A percentile compares a stretch with the other conserved stretches of the same genome.
Conservation (phyloP, 495 filamentous ascomycete species). For the Aspergillus indologenus region DNA sequence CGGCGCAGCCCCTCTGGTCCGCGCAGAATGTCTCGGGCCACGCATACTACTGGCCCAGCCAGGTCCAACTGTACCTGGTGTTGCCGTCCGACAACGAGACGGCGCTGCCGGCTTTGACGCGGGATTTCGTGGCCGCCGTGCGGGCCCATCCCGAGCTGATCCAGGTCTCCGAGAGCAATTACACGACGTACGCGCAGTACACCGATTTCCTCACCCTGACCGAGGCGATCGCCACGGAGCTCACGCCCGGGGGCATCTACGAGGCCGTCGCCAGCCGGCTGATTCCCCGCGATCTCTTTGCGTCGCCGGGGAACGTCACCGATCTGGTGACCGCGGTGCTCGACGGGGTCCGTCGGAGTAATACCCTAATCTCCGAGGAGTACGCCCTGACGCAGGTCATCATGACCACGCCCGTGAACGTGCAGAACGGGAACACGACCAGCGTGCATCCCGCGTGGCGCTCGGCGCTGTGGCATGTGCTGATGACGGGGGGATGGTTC, state of each 20-base stretch:
- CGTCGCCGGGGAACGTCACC: conserved; percentile 14
- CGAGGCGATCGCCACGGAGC: conserved; percentile 8
- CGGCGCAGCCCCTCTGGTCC: conserved; percentile 17
- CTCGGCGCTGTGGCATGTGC: conserved; percentile 21
- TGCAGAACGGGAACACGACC: conserved; percentile 7
- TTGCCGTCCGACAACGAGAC: conserved; percentile 17
- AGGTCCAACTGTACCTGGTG: conserved; percentile 13
- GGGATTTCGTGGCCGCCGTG: conserved; percentile 8
- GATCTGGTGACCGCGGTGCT: conserved; percentile 13
- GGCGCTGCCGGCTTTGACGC: conserved; percentile 16
- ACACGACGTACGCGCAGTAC: conserved; percentile 16
- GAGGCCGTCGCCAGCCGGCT: conserved; percentile 22
- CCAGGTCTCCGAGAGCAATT: conserved; percentile 7
- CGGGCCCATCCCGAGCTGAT: conserved; percentile 9
- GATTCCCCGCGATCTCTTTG: conserved; percentile 22
- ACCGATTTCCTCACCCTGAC: conserved; percentile 15
- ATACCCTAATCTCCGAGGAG: conserved; percentile 7
- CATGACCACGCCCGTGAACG: conserved; percentile 18
- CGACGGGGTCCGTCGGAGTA: conserved; percentile 6
- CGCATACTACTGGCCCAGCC: conserved; percentile 17
- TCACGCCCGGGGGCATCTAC: conserved; percentile 21
- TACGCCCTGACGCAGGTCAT: conserved; percentile 16
- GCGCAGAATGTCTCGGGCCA: conserved; percentile 15
- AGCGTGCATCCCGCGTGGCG: conserved; percentile 20
- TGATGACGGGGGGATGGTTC: conserved; percentile 16